Conservation (phyloP, 345 rosid species). For the Adansonia digitata region DNA sequence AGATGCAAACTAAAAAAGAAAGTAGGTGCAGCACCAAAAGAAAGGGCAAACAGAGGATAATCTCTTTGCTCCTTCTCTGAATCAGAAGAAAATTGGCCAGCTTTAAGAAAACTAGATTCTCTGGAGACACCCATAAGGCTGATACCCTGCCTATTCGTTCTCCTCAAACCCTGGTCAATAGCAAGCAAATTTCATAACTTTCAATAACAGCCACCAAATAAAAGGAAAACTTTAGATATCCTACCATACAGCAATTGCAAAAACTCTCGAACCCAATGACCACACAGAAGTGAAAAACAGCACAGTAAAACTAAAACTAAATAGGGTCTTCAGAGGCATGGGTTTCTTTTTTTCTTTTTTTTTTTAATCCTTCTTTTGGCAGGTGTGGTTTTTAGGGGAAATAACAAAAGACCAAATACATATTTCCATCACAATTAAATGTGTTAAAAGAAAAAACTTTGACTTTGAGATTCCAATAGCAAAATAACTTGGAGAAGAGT, state of each 20-base stretch:
- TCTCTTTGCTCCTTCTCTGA: conserved; percentile 29
- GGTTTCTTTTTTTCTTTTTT: too few relatives aligned
- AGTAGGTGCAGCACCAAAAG: conserved; percentile 56
- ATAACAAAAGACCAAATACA: background rate
- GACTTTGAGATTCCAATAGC: background rate
- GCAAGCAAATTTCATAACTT: conserved; percentile 13
- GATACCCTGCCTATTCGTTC: conserved; percentile 34
- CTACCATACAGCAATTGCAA: background rate
- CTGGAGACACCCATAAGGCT: conserved; percentile 28
- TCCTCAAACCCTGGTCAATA: conserved; percentile 43
- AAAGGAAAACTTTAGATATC: background rate
- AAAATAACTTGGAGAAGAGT: background rate
- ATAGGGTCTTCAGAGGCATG: background rate
- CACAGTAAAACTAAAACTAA: background rate
- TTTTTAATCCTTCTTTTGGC: background rate
- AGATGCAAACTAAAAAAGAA: conserved; percentile 58
- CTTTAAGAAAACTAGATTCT: conserved; percentile 24
- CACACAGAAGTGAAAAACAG: background rate
- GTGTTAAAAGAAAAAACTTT: background rate
- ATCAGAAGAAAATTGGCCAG: conserved; percentile 21
- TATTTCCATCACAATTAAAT: background rate
- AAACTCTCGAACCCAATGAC: background rate
- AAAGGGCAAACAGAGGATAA: conserved; percentile 43
- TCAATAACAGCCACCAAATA: conserved; percentile 6
- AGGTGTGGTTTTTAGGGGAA: background rate